A percentile compares a stretch with the other conserved stretches of the same genome.
phyloP scores from a whole-genome alignment of 176 grass and related monocot genomes.

The Avena atlantica region DNA sequence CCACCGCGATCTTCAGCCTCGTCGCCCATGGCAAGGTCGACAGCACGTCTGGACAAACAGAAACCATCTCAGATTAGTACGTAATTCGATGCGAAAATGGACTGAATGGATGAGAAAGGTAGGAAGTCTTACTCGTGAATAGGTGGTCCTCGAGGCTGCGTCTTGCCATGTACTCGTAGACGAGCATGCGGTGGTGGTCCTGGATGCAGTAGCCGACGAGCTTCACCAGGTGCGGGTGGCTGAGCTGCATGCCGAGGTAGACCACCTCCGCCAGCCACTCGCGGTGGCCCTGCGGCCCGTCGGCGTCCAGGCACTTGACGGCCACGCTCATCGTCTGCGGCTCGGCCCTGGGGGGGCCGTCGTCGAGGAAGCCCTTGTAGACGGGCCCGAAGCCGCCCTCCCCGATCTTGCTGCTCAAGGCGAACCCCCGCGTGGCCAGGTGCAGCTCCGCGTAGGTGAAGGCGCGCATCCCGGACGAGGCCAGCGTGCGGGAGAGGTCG shows the following conservation, averaged over 20 bases:
- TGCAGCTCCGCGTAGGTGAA: slow-evolving; percentile 72
- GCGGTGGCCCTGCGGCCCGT: slow-evolving; percentile 75
- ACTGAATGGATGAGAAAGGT: too few species aligned
- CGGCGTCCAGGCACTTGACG: slow-evolving; percentile 80
- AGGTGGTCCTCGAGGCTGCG: slow-evolving; percentile 90
- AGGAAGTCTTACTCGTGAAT: slow-evolving; percentile 68
- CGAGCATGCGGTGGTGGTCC: slow-evolving; percentile 87
- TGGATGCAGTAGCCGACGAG: slow-evolving; percentile 81
- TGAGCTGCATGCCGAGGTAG: slow-evolving; percentile 75
- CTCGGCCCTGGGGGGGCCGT: slow-evolving; percentile 20
- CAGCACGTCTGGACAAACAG: slow-evolving; percentile 50
- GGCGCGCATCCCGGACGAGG: slow-evolving; percentile 63
- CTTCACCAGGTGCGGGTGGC: slow-evolving; percentile 81
- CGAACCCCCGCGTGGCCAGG: slow-evolving; percentile 56
- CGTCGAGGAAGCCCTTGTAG: slow-evolving; percentile 86
- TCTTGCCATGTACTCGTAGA: slow-evolving; percentile 83
- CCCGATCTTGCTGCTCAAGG: slow-evolving; percentile 61
- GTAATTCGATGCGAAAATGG: too few species aligned
- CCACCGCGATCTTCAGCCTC: slow-evolving; percentile 87
- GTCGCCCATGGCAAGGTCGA: slow-evolving; percentile 78
- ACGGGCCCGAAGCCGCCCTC: slow-evolving; percentile 91
- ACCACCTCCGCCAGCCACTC: slow-evolving; percentile 94
- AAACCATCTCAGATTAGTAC: not conserved
- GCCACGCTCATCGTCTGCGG: slow-evolving; percentile 63
- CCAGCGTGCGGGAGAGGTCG: slow-evolving; percentile 74